Conservation (phyloP, 495 filamentous ascomycete species). For the Oidiodendron maius region DNA sequence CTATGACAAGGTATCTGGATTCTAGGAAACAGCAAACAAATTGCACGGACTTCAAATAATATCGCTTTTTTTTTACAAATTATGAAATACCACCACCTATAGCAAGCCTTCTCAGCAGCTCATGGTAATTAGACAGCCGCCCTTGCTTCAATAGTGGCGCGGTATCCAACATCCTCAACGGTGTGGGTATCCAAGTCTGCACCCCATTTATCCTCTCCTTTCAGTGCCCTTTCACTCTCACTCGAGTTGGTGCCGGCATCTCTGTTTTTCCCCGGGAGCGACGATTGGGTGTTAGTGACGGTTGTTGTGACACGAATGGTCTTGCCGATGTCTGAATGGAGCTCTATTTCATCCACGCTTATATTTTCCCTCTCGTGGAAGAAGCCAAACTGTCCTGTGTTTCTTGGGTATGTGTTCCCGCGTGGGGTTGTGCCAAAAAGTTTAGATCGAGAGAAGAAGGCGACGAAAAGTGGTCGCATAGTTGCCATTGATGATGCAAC, state of each 20-base stretch:
- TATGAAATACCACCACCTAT: too few species aligned
- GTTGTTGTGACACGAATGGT: background rate
- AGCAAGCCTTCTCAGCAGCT: too few species aligned
- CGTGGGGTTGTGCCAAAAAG: too few species aligned
- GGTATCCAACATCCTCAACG: background rate
- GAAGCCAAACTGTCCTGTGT: constrained; percentile 6
- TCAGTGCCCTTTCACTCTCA: too few species aligned
- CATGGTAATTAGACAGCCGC: background rate
- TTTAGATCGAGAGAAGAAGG: too few species aligned
- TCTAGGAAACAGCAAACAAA: too few species aligned
- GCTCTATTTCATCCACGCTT: background rate
- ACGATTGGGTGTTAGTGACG: background rate
- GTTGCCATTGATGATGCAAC: constrained; percentile 27
- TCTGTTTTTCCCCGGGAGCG: background rate
- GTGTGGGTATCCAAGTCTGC: too few species aligned
- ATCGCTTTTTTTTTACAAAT: too few species aligned
- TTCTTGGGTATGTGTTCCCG: background rate
- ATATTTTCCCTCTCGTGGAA: background rate
- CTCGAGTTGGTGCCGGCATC: background rate
- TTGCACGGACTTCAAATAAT: too few species aligned
- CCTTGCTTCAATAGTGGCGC: background rate
- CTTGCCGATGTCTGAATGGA: background rate
- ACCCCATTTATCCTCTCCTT: too few species aligned
- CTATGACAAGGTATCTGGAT: too few species aligned
- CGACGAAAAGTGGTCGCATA: constrained; percentile 26